Percentiles rank a stretch among this genome's conserved stretches.
Conservation (phyloP, 2,329 filamentous ascomycete genomes). For the Pseudogymnoascus verrucosus region DNA sequence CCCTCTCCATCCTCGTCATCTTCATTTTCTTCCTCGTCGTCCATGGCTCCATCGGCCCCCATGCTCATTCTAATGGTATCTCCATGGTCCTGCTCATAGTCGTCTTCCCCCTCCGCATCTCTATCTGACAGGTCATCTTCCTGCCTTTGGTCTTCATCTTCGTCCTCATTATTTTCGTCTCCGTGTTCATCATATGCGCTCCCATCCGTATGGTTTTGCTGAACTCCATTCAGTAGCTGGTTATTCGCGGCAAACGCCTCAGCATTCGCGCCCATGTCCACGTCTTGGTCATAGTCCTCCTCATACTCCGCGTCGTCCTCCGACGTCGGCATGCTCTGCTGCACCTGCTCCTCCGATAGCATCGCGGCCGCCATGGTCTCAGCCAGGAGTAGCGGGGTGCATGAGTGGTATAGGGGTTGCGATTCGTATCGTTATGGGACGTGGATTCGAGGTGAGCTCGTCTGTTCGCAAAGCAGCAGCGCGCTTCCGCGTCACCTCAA, state of each 20-base stretch:
- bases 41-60: constrained; percentile 37
- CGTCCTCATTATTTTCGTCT: constrained; percentile 18
- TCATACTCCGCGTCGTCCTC: constrained; percentile 30
- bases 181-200: constrained; percentile 15
- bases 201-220: constrained; percentile 18
- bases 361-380: constrained; percentile 24
- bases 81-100: constrained; percentile 22
- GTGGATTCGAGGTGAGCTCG: neutral
- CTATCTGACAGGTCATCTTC: constrained; percentile 23
- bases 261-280: constrained; percentile 22
- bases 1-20: constrained; percentile 32
- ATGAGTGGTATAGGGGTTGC: constrained; percentile 1
- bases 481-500: neutral
- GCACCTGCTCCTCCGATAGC: constrained; percentile 26
- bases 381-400: constrained; percentile 5
- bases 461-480: neutral
- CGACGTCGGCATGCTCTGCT: constrained; percentile 26
- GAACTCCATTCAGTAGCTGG: constrained; percentile 27
- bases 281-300: constrained; percentile 26
- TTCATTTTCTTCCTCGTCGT: constrained; percentile 33
- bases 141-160: constrained; percentile 29
- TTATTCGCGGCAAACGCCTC: constrained; percentile 28
- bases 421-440: neutral
- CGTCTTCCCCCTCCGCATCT: constrained; percentile 31
- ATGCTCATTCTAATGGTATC: constrained; percentile 20